These are phyloP conservation scores for Asclepias syriaca DNA, from an alignment of 257 asterid species.

Conservation along the genomic window DNA sequence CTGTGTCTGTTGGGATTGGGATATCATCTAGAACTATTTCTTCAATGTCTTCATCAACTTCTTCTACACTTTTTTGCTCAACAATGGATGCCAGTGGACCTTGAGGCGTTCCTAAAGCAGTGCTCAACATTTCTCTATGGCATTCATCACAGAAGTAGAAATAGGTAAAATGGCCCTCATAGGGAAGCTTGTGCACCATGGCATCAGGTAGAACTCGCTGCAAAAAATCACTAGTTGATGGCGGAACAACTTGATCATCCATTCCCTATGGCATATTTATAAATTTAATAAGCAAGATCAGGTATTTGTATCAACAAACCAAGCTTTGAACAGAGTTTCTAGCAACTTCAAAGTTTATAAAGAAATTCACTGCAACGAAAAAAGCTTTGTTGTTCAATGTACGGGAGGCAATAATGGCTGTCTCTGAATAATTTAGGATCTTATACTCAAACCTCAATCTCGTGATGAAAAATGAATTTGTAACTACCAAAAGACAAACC, in stretches of 20 bases:
- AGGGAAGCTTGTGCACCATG: constrained; percentile 75
- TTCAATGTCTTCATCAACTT: constrained; percentile 22
- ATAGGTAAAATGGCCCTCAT: constrained; percentile 86
- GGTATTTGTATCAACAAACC: neutral
- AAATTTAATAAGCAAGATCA: constrained; percentile 11
- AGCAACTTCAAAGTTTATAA: neutral
- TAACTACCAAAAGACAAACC: neutral
- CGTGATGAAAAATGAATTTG: neutral
- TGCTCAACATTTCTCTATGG: constrained; percentile 62
- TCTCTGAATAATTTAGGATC: constrained; percentile 1
- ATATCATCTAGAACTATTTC: constrained; percentile 25
- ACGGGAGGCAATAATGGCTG: constrained; percentile 3
- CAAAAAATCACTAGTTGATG: constrained; percentile 71
- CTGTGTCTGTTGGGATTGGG: constrained; percentile 15
- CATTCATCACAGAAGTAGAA: constrained; percentile 81
- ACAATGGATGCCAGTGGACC: constrained; percentile 49
- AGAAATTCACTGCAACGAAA: neutral
- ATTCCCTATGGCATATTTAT: constrained; percentile 45
- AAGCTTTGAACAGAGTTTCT: neutral
- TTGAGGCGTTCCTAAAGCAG: constrained; percentile 66
- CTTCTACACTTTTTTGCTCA: constrained; percentile 24
- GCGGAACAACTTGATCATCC: constrained; percentile 83
- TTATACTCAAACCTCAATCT: constrained; percentile 2
- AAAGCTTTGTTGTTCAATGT: neutral
- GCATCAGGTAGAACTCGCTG: constrained; percentile 78